phyloP scores from a whole-genome alignment of 2,329 filamentous ascomycete species.

The Neoascochyta sp. region DNA sequence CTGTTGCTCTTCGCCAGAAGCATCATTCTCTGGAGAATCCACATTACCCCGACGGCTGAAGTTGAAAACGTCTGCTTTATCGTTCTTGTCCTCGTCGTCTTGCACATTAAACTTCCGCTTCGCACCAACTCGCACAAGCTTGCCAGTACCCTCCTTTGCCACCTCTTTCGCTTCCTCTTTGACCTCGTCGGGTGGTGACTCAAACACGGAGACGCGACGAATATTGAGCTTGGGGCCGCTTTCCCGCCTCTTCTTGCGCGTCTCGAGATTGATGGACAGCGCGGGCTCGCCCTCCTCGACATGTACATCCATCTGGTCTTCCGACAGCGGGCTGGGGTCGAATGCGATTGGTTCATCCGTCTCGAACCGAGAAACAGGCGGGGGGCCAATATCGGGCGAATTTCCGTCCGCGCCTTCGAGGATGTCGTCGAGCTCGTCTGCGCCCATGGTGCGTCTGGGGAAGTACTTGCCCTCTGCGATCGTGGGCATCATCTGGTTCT shows the following conservation, averaged over 20 bases:
- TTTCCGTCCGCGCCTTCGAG: conserved; percentile 55
- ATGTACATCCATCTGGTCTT: conserved; percentile 27
- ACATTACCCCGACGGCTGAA: conserved; percentile 42
- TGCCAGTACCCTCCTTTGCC: conserved; percentile 21
- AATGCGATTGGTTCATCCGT: conserved; percentile 48
- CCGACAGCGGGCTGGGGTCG: conserved; percentile 27
- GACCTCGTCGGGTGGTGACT: conserved; percentile 35
- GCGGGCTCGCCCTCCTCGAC: conserved; percentile 37
- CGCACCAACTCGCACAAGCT: conserved; percentile 45
- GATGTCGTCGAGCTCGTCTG: conserved; percentile 54
- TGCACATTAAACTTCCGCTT: conserved; percentile 57
- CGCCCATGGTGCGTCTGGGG: conserved; percentile 63
- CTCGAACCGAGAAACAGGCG: conserved; percentile 53
- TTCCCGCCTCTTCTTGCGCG: conserved; percentile 51
- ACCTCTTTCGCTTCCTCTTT: conserved; percentile 33
- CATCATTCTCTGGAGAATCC: conserved; percentile 15
- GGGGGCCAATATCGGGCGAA: conserved; percentile 65
- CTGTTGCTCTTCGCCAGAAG: conserved; percentile 13
- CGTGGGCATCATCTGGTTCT: conserved; percentile 59
- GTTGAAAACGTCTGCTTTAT: conserved; percentile 39
- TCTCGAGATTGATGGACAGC: conserved; percentile 50
- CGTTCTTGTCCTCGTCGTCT: conserved; percentile 46
- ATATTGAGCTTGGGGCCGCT: conserved; percentile 45
- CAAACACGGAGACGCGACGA: conserved; percentile 43
- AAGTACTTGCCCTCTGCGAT: conserved; percentile 68